These are phyloP conservation scores for Phalaenopsis aphrodite DNA, from an alignment of 106 monocot species.

Conservation along the genomic window DNA sequence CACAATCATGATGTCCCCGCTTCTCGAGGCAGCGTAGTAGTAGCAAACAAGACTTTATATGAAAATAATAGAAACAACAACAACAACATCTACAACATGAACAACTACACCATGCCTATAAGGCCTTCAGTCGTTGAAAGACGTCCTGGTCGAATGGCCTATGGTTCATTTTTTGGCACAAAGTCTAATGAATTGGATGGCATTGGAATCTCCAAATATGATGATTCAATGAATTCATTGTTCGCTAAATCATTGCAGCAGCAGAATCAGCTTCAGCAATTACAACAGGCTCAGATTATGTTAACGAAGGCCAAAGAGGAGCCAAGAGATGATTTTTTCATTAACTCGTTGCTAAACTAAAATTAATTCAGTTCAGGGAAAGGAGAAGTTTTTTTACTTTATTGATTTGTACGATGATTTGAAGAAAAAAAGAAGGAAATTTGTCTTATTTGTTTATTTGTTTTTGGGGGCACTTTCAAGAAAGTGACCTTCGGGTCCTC, in stretches of 20 bases:
- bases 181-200: background rate
- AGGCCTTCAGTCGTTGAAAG: constrained; percentile 17
- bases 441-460: no score
- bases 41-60: background rate
- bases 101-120: constrained; percentile 6
- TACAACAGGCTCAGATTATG: constrained; percentile 10
- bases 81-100: background rate
- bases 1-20: constrained; percentile 10
- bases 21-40: background rate
- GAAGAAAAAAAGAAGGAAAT: no score
- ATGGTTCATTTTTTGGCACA: constrained; percentile 7
- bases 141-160: constrained; percentile 13
- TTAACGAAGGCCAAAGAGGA: constrained; percentile 36
- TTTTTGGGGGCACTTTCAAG: no score
- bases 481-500: no score
- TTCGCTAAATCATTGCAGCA: constrained; percentile 25
- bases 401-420: no score
- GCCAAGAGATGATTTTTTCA: constrained; percentile 33
- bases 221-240: constrained; percentile 10
- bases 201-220: background rate
- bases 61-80: background rate
- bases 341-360: constrained; percentile 18
- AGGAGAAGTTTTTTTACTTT: no score
- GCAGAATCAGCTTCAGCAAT: no score
- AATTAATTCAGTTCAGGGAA: background rate